Evolutionary conservation across 495 filamentous ascomycete species (phyloP).

Genomic region (Acidiella bohemica): DNA sequence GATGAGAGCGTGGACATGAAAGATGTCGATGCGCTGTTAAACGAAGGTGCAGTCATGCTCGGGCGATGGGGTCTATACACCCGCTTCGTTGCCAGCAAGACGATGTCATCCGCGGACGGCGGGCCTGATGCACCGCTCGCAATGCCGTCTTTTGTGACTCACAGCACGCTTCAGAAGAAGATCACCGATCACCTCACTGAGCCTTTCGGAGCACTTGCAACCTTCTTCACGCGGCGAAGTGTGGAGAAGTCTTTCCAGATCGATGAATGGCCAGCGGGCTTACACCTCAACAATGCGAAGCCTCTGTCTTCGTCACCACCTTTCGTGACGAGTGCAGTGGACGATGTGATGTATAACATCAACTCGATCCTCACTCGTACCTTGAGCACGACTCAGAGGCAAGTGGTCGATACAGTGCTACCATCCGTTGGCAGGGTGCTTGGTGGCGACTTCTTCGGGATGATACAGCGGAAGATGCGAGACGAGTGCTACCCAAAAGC

Average conservation of each 20-base stretch:
- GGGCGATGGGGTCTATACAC: constrained; percentile 86
- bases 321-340: constrained; percentile 87
- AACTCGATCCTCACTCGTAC: constrained; percentile 79
- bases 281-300: constrained; percentile 58
- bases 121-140: constrained; percentile 25
- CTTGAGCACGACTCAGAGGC: constrained; percentile 67
- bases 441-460: constrained; percentile 83
- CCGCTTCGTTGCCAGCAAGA: constrained; percentile 76
- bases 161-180: constrained; percentile 64
- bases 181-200: constrained; percentile 53
- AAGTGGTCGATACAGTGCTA: constrained; percentile 61
- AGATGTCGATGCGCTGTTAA: constrained; percentile 74
- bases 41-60: constrained; percentile 80
- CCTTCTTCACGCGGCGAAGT: constrained; percentile 89
- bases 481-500: constrained; percentile 81
- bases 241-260: constrained; percentile 96
- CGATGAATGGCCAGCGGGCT: constrained; percentile 76
- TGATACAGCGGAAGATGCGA: constrained; percentile 95
- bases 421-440: constrained; percentile 75
- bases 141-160: constrained; percentile 55
- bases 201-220: constrained; percentile 79
- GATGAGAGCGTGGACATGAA: constrained; percentile 94
- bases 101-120: constrained; percentile 33
- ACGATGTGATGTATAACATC: constrained; percentile 99
- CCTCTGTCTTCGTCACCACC: constrained; percentile 60